Evolutionary conservation across 2,329 filamentous ascomycete species (phyloP).

Genomic region (Elsinoe perseae): DNA sequence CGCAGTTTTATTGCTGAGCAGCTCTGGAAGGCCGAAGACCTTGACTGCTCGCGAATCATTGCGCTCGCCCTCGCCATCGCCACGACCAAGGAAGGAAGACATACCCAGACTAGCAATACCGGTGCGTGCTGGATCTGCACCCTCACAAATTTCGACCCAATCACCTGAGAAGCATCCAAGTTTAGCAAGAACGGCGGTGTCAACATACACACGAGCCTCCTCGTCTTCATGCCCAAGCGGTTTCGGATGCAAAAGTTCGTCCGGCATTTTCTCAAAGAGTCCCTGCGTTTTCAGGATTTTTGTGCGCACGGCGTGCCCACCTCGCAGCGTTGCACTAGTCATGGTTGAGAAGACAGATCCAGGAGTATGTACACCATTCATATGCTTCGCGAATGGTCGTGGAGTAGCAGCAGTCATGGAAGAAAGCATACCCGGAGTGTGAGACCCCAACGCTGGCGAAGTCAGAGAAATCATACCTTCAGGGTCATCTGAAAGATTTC

Average conservation of each 20-base stretch:
- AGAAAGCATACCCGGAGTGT: constrained; percentile 69
- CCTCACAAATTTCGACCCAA: constrained; percentile 79
- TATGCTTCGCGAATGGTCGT: constrained; percentile 60
- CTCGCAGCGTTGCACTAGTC: constrained; percentile 73
- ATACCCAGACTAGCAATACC: constrained; percentile 60
- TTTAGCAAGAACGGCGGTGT: constrained; percentile 74
- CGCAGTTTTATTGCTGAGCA: constrained; percentile 44
- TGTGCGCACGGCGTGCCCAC: constrained; percentile 57
- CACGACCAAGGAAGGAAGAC: constrained; percentile 37
- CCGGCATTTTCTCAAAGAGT: constrained; percentile 62
- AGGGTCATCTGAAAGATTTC: constrained; percentile 80
- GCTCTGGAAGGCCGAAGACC: constrained; percentile 81
- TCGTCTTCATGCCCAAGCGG: constrained; percentile 80
- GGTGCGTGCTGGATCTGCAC: constrained; percentile 63
- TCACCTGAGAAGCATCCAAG: constrained; percentile 96
- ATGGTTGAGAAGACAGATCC: constrained; percentile 85
- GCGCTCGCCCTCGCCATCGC: constrained; percentile 1
- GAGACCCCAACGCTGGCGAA: constrained; percentile 68
- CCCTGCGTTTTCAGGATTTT: constrained; percentile 80
- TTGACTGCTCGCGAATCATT: constrained; percentile 72
- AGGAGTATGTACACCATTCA: constrained; percentile 70
- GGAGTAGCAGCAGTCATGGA: constrained; percentile 75
- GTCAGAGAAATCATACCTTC: constrained; percentile 90
- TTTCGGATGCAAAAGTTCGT: constrained; percentile 76
- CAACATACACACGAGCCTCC: constrained; percentile 78